Base-by-base conservation (phyloP, 2,329 filamentous ascomycete species). In the Thielaviopsis euricoi region DNA sequence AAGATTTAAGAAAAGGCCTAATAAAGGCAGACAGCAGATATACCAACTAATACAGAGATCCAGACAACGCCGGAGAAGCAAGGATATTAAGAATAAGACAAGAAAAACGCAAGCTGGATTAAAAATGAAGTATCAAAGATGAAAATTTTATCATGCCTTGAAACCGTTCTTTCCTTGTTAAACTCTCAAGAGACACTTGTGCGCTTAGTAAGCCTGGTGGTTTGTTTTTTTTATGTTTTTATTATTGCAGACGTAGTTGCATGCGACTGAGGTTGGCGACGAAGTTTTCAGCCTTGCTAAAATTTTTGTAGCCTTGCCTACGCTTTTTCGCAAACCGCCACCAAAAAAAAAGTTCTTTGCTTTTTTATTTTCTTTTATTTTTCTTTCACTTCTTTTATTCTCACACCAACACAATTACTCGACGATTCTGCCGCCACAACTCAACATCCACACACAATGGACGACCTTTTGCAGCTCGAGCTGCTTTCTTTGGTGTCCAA, bases 401-500 rank as follows among this genome's bases (percentile, higher is more conserved):
- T 37, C 6, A 19, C 54, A 29, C 40, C 7, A 19, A 19, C 15
- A 26, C 13, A 21, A 37, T 52, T 25, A 51, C 48, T 50, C 21
- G n/a, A 50, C 46, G 43, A 37, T 15, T 21, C 37, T 29, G 46
- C 33, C n/a, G 23, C 54, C 29, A 23, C 37, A n/a, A 15, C 23
- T 12, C 25, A 6, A 19, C 49, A 10, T 26, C 43, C 53, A 23
- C 33, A 22, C 64, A 69, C 65, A 63, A 95, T 96, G 89, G 89
- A 95, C 68, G 91, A 96, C 67, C 79, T 98, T 64, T 81, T 87
- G 70, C 87, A 88, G 65, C 83, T 98, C 68, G 93, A 98, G 77
- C 78, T 94, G 61, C 79, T 98, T 57, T 95, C 90, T 65, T 83
- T 98, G 66, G 89, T 97, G 58, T 93, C 89, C 55, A 95, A 91